Base-by-base conservation (phyloP, 1,139 yeast species). In the Pichia sorboxylosa region DNA sequence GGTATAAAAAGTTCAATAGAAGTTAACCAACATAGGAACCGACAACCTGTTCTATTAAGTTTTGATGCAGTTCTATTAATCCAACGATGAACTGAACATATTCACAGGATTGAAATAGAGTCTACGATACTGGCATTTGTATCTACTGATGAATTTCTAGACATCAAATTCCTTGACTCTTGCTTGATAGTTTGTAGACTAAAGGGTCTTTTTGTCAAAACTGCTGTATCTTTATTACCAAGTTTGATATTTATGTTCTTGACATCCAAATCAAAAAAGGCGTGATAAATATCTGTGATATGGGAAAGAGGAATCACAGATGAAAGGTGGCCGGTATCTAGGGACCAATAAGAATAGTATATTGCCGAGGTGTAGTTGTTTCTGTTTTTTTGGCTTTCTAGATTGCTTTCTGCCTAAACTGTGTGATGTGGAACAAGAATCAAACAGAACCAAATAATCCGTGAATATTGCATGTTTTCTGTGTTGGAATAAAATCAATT, bases 221-320 rank as follows among this genome's bases (percentile, higher is more conserved):
- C 22, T 10, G 46, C 49, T 3, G 35, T 10, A 1, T 25, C 14
- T 4, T 29, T 11, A 18, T 48, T 45, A 5, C n/a, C 26, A 25
- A 32, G 11, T 2, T 34, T 33, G 3, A 47, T 26, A 6, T 37
- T 28, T 5, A 93, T 92, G 0, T 74, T 61, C 0, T 47, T 46
- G 0, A 63, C 48, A 41, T 76, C 70, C 8, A 84, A 65, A 25
- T 66, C 59, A 34, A 82, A 63, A 52, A 87, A 87, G 0, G 95
- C 84, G 52, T 81, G 87, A 48, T 76, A 75, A 3, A 87, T 54
- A 44, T 83, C 82, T 13, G 93, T 73, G 4, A 80, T 55, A 13
- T 58, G 46, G 0, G 63, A 52, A 3, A 64, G 51, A 3, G 87
- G 84, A 9, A 85, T 66, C 36, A 79, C 75, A n/a, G 58, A 58